Percentiles rank a stretch among this genome's conserved stretches.
phyloP scores from a whole-genome alignment of 345 rosid genomes.

The Dovyalis caffra region DNA sequence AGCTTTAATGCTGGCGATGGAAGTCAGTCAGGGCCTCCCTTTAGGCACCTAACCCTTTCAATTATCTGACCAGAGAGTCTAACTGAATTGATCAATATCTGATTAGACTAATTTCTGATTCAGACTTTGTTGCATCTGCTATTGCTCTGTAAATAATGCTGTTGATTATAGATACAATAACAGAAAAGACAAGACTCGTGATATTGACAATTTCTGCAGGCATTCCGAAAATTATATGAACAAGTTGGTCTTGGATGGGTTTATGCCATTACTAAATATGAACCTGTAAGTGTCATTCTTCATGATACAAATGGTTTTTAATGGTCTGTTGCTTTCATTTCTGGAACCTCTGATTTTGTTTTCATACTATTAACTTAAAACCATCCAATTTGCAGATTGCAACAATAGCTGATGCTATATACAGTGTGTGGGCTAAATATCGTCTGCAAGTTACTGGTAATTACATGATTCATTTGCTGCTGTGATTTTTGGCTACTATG shows the following conservation, averaged over 20 bases:
- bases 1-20: too few species aligned
- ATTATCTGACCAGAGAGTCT: not conserved
- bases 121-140: not conserved
- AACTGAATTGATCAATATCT: not conserved
- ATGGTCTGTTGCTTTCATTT: not conserved
- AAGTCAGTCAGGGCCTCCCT: too few species aligned
- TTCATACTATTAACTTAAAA: not conserved
- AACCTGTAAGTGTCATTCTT: slow-evolving; percentile 55
- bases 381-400: slow-evolving; percentile 49
- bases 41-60: not conserved
- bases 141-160: not conserved
- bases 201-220: slow-evolving; percentile 46
- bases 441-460: slow-evolving; percentile 81
- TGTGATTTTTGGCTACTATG: not conserved
- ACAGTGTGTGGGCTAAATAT: slow-evolving; percentile 83
- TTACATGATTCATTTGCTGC: not conserved
- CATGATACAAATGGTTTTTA: not conserved
- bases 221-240: slow-evolving; percentile 76
- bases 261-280: slow-evolving; percentile 75
- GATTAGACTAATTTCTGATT: not conserved
- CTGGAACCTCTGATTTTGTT: not conserved
- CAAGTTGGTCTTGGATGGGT: slow-evolving; percentile 93
- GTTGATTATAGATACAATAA: not conserved
- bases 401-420: slow-evolving; percentile 64
- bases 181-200: not conserved